Evolutionary conservation across 1,284 basidiomycete genomes (phyloP), one percentile per base, ranked within the genome.

Genomic region (Megacollybia platyphylla): DNA sequence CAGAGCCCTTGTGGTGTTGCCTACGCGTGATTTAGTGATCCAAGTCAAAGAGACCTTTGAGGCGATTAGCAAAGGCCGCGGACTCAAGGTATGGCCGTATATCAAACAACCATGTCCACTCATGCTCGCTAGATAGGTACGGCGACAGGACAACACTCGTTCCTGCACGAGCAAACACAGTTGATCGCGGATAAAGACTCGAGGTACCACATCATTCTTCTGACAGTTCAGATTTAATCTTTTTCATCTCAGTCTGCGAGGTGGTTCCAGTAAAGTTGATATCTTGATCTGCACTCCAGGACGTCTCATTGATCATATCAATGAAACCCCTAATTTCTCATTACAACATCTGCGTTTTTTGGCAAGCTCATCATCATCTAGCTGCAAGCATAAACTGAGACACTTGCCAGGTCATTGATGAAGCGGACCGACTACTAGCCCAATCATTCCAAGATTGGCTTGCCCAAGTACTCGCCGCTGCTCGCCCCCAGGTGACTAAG

Each of bases 371-470:
- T 24, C 27, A 7, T 42, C 10, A 38, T 37, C 41, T 28, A 43
- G 42, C 48, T 9, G 27, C 31, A 26, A 41, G 29, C 17, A 39
- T 26, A 15, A 51, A 20, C 39, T 36, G 36, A 24, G 39, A 18
- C 24, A 15, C 15, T 40, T 24, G 15, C 15, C 41, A 92, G 88
- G 80, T 98, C 13, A 90, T 99, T 44, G 96, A 99, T 58, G 96
- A 99, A 65, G 96, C 96, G 0, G 96, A 99, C 58, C 76, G 93
- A 17, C 71, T 99, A 2, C 72, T 99, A 4, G 87, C 87, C 5
- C 92, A 97, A 58, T 91, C 88, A 1, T 97, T 97, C 63, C 91
- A 97, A 60, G 86, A 92, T 54, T 99, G 94, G 94, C 66, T 96
- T 2, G 71, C 75, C 8, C 80, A 81, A 53, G 83, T 96, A 3